Evolutionary conservation across 2,329 filamentous ascomycete species (phyloP), one percentile per base, ranked within the genome.

Genomic region (Phoma sp.): DNA sequence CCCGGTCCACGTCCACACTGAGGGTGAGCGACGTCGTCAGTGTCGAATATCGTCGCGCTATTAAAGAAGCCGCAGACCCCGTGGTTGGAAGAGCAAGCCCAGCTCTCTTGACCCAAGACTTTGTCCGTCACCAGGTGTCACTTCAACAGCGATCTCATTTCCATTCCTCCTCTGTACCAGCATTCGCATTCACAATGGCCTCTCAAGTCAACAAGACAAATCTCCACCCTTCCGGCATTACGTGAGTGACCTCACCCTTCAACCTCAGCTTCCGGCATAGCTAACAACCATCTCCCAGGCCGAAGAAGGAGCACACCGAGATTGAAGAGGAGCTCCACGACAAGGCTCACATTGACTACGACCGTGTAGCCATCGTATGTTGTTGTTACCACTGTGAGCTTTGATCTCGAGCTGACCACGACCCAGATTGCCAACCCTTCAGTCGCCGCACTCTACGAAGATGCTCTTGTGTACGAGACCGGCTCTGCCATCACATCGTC

Each of bases 311-410:
- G 76, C 94, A 97, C 86, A 98, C 95, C 40, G 95, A 98, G 78
- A 88, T 99, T 64, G 92, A 99, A 82, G 92, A 98, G 82, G 92
- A 96, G 78, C 90, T 99, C 60, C 93, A 98, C 80, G 92, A 97
- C 80, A 92, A 89, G 75, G 95, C 95, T 67, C 94, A 99, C 85
- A 99, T 99, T 75, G 95, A 99, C 85, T 99, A 98, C 78, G 91
- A 98, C 80, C 90, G 92, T 75, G 95, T 99, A 73, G 91, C 95
- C 62, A 99, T 99, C 84, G 93, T 96, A 85, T 78, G 91, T 76
- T 55, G 24, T 9, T 25, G 15, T 36, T 33, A 19, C 19, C n/a
- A 35, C 17, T 21, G 27, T 10, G 36, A 19, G 21, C 39, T 49
- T 5, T n/a, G 37, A 35, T 10, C 29, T 32, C 35, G 38, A 51